These are phyloP conservation scores for Aphanomyces invadans DNA, from an alignment of 352 stramenopile species.

Conservation along the genomic window DNA sequence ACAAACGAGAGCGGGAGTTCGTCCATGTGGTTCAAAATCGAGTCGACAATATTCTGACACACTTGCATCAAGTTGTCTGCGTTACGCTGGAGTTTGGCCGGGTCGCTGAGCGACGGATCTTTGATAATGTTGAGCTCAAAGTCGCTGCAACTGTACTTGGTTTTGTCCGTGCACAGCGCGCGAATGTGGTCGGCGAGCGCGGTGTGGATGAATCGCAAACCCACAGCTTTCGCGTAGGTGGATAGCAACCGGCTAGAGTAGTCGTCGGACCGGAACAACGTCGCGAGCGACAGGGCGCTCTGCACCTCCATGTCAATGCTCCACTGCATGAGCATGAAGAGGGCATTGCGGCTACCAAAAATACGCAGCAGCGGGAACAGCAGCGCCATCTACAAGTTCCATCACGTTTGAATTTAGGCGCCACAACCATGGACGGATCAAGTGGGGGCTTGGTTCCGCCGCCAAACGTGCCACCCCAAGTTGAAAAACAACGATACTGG, in stretches of 20 bases:
- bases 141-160: conserved; percentile 36
- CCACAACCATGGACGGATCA: no score
- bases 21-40: conserved; percentile 57
- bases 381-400: conserved; percentile 51
- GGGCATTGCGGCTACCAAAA: conserved; percentile 48
- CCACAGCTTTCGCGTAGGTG: conserved; percentile 68
- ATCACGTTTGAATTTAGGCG: no score
- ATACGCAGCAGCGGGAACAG: conserved; percentile 54
- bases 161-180: conserved; percentile 48
- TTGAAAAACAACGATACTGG: no score
- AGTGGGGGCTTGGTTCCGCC: no score
- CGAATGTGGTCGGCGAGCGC: conserved; percentile 54
- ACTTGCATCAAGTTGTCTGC: conserved; percentile 74
- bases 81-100: conserved; percentile 28
- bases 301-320: conserved; percentile 69
- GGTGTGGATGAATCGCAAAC: conserved; percentile 56
- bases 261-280: conserved; percentile 70
- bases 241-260: conserved; percentile 64
- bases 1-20: conserved; percentile 48
- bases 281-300: conserved; percentile 64
- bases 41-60: conserved; percentile 77
- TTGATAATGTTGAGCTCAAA: conserved; percentile 65
- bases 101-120: conserved; percentile 29
- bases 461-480: no score
- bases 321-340: conserved; percentile 60